Base-by-base conservation (phyloP, 2,329 filamentous ascomycete species). In the Magnaporthiopsis incrustans region DNA sequence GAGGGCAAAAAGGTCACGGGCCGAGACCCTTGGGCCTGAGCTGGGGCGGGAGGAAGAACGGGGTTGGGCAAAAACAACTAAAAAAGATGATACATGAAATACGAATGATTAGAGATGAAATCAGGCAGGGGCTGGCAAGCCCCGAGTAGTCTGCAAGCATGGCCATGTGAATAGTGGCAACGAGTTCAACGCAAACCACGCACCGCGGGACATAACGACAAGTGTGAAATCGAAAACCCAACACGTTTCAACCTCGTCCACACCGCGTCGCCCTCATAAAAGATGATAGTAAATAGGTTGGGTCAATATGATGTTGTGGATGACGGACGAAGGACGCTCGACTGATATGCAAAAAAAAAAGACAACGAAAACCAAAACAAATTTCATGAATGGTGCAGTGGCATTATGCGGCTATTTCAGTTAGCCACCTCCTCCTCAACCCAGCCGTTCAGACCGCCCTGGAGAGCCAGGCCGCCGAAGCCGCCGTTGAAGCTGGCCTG, bases 341-440 rank as follows among this genome's bases (percentile, higher is more conserved):
- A n/a, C 44, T 22, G 58, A 38, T 26, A 33, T 60, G 26, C 7
- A 33, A 50, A 58, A 59, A 32, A 57, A 38, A 59, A 59, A 14
- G 22, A 11, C 35, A 38, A 32, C 6, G 25, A 50, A 30, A 6
- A 3, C 26, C 30, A 60, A 33, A 10, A 7, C 4, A 60, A 10
- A 22, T 12, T 22, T 32, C 35, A 25, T 26, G 27, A 27, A 25
- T 58, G n/a, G 15, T 58, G 14, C 30, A 2, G 22, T 1, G 8
- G 14, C 44, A 50, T 7, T 7, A n/a, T 5, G 18, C 2, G 22
- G 35, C 18, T 33, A 11, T 27, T 63, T 75, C 53, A 87, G 76
- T 86, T 86, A 65, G 82, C 81, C 67, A 87, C 83, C 73, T 87
- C 85, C 72, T 89, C 86, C 74, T 89, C 86, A 50, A 85, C 85